These are phyloP conservation scores for Yarrowia galli DNA, from an alignment of 1,139 yeast genomes.

Conservation along the genomic window DNA sequence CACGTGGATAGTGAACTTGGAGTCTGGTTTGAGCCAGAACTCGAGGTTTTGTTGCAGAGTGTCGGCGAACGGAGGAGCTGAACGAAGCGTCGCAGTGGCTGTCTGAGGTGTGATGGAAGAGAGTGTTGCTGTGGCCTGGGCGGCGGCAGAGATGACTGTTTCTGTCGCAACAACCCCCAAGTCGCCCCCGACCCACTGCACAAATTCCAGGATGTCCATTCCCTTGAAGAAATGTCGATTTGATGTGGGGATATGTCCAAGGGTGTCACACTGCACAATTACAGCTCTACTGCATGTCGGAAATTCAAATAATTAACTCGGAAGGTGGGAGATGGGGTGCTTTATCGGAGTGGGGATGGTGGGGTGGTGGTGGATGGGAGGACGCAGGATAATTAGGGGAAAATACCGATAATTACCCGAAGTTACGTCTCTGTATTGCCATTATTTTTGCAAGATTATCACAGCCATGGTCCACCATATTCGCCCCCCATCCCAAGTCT, in stretches of 20 bases:
- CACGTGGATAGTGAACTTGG: constrained; percentile 37
- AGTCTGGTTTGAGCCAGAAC: constrained; percentile 25
- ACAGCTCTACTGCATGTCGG: constrained; percentile 10
- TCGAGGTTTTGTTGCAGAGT: constrained; percentile 5
- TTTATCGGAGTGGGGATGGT: background rate
- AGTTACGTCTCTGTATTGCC: background rate
- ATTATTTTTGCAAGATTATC: background rate
- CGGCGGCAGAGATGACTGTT: background rate
- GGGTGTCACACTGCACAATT: background rate
- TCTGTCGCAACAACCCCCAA: constrained; percentile 14
- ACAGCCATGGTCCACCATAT: too few relatives aligned
- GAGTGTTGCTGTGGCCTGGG: background rate
- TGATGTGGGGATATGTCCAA: background rate
- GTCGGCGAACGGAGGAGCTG: constrained; percentile 27
- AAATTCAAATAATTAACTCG: constrained; percentile 9
- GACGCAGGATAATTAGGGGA: too few relatives aligned
- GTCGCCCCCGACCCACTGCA: constrained; percentile 38
- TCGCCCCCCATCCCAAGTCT: background rate
- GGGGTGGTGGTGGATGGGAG: background rate
- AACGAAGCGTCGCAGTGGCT: background rate
- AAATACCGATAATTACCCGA: background rate
- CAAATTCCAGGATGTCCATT: constrained; percentile 37
- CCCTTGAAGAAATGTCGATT: background rate
- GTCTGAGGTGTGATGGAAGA: constrained; percentile 13
- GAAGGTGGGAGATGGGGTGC: constrained; percentile 6